These are phyloP conservation scores for Citrus australasica DNA, from an alignment of 345 rosid genomes.

Conservation along the genomic window DNA sequence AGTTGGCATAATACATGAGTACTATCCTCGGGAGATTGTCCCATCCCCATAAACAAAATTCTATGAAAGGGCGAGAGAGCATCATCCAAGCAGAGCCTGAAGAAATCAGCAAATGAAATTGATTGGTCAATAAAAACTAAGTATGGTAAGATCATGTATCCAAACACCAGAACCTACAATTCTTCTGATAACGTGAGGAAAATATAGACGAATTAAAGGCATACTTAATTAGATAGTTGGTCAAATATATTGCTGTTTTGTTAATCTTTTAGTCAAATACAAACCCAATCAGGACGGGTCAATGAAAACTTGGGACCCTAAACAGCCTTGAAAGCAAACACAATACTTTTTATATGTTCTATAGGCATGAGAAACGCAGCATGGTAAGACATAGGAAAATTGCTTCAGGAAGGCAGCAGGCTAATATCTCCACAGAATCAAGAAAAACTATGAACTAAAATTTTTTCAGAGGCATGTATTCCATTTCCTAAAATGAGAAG, in stretches of 20 bases:
- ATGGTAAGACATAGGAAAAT: not conserved
- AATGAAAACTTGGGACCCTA: not conserved
- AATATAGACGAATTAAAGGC: not conserved
- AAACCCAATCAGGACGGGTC: not conserved
- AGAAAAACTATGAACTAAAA: not conserved
- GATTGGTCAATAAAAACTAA: not conserved
- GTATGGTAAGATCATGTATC: not conserved
- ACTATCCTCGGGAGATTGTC: slow-evolving; percentile 79
- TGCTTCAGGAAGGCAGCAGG: not conserved
- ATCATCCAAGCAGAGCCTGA: slow-evolving; percentile 97
- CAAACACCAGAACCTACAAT: not conserved
- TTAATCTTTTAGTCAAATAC: not conserved
- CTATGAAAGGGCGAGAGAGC: slow-evolving; percentile 78
- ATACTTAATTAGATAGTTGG: not conserved
- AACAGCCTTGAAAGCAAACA: not conserved
- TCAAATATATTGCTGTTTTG: not conserved
- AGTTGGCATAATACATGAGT: slow-evolving; percentile 87
- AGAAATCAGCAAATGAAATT: slow-evolving; percentile 4
- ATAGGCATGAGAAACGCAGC: not conserved
- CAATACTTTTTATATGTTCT: not conserved
- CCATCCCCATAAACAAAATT: slow-evolving; percentile 86
- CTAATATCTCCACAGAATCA: not conserved
- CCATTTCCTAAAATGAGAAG: not conserved
- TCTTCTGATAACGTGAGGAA: not conserved
- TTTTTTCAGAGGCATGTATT: not conserved